phyloP scores from a whole-genome alignment of 768 basidiomycete species.

The Mycena rebaudengoi region DNA sequence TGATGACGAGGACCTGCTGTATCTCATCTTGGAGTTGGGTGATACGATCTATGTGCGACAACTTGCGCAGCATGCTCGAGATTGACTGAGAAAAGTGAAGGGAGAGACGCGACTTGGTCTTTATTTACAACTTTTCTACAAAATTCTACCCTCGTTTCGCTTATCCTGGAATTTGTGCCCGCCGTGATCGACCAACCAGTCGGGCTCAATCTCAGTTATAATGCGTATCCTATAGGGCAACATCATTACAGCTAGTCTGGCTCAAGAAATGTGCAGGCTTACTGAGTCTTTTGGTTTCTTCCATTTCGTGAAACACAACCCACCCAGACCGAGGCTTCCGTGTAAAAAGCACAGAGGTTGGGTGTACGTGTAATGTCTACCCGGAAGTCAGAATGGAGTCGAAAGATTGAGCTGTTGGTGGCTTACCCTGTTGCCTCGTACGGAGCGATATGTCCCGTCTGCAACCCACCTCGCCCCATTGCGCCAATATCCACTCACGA shows the following conservation, averaged over 20 bases:
- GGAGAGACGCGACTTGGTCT: no score
- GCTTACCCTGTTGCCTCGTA: constrained; percentile 83
- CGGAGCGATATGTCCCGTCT: constrained; percentile 92
- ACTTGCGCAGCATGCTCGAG: no score
- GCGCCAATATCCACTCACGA: constrained; percentile 93
- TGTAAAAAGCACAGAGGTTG: constrained; percentile 93
- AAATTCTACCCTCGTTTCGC: constrained; percentile 9
- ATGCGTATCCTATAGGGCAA: constrained; percentile 76
- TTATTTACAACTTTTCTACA: no score
- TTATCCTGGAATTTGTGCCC: constrained; percentile 24
- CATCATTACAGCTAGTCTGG: constrained; percentile 22
- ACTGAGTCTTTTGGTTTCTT: constrained; percentile 98
- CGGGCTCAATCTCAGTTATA: constrained; percentile 93
- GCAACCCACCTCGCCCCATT: constrained; percentile 92
- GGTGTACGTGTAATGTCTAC: constrained; percentile 89
- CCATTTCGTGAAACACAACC: constrained; percentile 95
- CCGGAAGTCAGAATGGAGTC: constrained; percentile 9
- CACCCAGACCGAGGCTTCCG: constrained; percentile 90
- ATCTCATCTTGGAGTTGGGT: no score
- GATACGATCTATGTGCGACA: no score
- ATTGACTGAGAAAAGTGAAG: no score
- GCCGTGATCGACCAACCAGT: constrained; percentile 66
- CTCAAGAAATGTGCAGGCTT: constrained; percentile 35
- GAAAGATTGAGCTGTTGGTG: neutral
- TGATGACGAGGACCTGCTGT: no score